A percentile compares a stretch with the other conserved stretches of the same genome.
Conservation (phyloP, 805 yeast species). For the Candida khao-thaluensis region DNA sequence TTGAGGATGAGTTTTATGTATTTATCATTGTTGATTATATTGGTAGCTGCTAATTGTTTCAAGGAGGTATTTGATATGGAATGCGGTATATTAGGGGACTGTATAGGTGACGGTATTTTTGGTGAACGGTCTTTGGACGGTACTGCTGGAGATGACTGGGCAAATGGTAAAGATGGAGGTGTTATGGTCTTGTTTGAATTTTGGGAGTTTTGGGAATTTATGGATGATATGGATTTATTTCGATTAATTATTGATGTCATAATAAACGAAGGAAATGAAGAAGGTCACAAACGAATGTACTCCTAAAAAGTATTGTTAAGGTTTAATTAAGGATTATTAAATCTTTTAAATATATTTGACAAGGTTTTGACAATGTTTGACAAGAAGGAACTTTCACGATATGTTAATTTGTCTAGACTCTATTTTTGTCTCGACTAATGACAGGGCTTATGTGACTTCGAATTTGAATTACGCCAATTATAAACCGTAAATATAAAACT, state of each 20-base stretch:
- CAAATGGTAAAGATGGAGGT: constrained; percentile 3
- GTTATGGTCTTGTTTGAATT: constrained; percentile 15
- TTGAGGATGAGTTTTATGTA: constrained; percentile 17
- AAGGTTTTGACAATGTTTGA: too few species aligned
- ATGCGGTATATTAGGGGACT: not conserved
- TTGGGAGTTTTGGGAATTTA: constrained; percentile 2
- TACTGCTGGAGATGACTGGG: not conserved
- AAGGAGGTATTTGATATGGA: constrained; percentile 3
- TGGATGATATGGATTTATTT: constrained; percentile 7
- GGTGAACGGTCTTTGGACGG: not conserved
- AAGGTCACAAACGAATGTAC: too few species aligned
- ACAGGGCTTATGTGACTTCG: too few species aligned
- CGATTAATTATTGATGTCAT: constrained; percentile 6
- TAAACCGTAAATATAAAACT: too few species aligned
- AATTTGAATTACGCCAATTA: too few species aligned
- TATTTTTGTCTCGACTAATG: too few species aligned
- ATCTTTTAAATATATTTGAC: too few species aligned
- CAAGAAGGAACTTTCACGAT: too few species aligned
- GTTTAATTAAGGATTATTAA: too few species aligned
- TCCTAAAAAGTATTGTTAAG: too few species aligned
- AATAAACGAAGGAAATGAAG: not conserved
- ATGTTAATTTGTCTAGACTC: too few species aligned
- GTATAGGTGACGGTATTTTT: not conserved
- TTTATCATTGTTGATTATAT: constrained; percentile 10
- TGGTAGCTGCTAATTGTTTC: not conserved